Evolutionary conservation across 2,329 filamentous ascomycete species (phyloP).

Genomic region (Hirsutella minnesotensis): DNA sequence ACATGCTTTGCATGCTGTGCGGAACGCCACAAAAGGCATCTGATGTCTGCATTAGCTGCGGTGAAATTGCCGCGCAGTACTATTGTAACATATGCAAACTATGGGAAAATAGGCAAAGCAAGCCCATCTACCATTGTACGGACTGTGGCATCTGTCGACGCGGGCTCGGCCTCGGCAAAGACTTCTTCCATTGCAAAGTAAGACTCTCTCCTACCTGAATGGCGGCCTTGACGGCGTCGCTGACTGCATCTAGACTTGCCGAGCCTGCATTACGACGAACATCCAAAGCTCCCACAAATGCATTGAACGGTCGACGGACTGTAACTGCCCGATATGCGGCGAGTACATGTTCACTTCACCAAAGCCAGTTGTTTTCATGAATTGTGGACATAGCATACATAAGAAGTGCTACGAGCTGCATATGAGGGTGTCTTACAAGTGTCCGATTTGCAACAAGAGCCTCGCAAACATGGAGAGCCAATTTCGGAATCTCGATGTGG

Average conservation of each 20-base stretch:
- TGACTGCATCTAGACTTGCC: conserved; percentile 53
- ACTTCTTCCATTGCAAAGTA: conserved; percentile 98
- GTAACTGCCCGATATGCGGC: conserved; percentile 91
- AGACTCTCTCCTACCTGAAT: conserved; percentile 8
- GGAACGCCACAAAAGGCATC: conserved; percentile 71
- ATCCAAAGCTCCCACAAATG: conserved; percentile 81
- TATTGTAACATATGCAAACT: conserved; percentile 93
- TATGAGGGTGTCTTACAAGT: conserved; percentile 85
- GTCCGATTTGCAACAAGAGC: conserved; percentile 91
- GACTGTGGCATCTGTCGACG: conserved; percentile 94
- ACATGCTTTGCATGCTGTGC: conserved; percentile 98
- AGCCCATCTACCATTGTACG: conserved; percentile 89
- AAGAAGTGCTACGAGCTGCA: conserved; percentile 79
- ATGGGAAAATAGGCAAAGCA: conserved; percentile 87
- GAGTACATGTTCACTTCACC: conserved; percentile 94
- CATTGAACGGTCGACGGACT: conserved; percentile 87
- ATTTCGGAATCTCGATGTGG: conserved; percentile 80
- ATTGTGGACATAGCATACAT: conserved; percentile 93
- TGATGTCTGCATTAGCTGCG: conserved; percentile 68
- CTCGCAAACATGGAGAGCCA: conserved; percentile 96
- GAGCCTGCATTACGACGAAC: conserved; percentile 85
- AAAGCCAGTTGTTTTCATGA: conserved; percentile 82
- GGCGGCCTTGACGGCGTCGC: conserved; percentile 1
- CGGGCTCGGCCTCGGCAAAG: conserved; percentile 83
- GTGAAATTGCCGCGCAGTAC: conserved; percentile 69